phyloP scores from a whole-genome alignment of 225 moss, liverwort and hornwort genomes.

The Rhytidiadelphus loreus region DNA sequence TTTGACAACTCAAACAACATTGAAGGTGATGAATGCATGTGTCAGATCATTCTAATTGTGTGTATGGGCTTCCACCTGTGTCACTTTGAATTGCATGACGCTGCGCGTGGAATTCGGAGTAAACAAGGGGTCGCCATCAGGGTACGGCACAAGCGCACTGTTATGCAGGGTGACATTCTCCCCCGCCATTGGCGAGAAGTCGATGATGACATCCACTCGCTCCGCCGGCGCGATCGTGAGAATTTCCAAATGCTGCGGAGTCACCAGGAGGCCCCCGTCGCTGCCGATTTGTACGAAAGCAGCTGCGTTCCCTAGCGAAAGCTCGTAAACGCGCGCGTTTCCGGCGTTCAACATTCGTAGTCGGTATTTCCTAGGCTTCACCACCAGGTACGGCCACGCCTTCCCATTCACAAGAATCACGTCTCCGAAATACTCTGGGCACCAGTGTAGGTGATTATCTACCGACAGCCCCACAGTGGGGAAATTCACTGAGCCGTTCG shows the following conservation, averaged over 20 bases:
- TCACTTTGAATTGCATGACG: conserved; percentile 41
- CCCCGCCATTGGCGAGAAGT: conserved; percentile 22
- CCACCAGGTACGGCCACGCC: conserved; percentile 59
- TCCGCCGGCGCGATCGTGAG: conserved; percentile 34
- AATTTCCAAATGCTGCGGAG: background rate
- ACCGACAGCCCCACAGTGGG: conserved; percentile 33
- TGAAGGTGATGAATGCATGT: background rate
- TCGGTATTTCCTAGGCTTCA: conserved; percentile 42
- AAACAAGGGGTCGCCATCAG: conserved; percentile 5
- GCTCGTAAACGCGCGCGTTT: conserved; percentile 42
- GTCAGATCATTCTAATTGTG: background rate
- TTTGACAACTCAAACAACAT: background rate
- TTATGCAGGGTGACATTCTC: conserved; percentile 33
- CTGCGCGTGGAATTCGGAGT: conserved; percentile 2
- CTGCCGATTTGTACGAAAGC: conserved; percentile 45
- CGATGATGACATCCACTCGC: conserved; percentile 43
- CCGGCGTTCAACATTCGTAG: conserved; percentile 40
- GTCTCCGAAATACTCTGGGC: conserved; percentile 73
- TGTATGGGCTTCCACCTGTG: background rate
- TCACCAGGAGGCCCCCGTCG: conserved; percentile 39
- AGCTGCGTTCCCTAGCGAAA: conserved; percentile 11
- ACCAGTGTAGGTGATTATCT: conserved; percentile 46
- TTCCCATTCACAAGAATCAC: conserved; percentile 59
- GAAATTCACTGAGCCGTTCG: conserved; percentile 51
- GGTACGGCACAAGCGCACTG: conserved; percentile 39